Evolutionary conservation across 768 basidiomycete genomes (phyloP).

Genomic region (Trametes gibbosa): DNA sequence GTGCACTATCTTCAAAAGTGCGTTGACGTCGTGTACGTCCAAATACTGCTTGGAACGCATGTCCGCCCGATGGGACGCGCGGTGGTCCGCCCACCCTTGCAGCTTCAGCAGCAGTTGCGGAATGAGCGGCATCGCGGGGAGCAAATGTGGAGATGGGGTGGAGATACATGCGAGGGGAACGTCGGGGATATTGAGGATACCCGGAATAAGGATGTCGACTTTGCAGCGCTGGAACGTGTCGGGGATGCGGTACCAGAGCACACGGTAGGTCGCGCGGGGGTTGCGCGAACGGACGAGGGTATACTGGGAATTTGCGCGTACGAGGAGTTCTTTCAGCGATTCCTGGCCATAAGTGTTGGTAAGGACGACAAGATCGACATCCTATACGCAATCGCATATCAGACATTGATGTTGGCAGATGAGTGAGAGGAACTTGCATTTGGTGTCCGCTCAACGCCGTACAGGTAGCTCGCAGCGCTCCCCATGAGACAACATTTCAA

Average conservation of each 20-base stretch:
- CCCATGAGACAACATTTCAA: conserved; percentile 27
- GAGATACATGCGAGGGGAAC: conserved; percentile 19
- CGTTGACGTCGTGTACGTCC: conserved; percentile 41
- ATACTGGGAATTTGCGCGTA: conserved; percentile 32
- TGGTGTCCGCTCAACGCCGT: conserved; percentile 22
- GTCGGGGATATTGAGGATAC: conserved; percentile 27
- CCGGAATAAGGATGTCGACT: conserved; percentile 34
- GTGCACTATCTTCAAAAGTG: conserved; percentile 38
- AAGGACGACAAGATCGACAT: conserved; percentile 46
- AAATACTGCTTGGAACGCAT: conserved; percentile 37
- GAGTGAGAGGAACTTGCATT: conserved; percentile 10
- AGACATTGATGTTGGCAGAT: not conserved
- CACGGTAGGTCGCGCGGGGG: conserved; percentile 39
- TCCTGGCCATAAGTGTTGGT: conserved; percentile 34
- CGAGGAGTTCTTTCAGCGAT: conserved; percentile 40
- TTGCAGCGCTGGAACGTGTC: conserved; percentile 24
- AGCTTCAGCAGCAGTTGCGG: conserved; percentile 33
- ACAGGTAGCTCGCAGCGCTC: conserved; percentile 22
- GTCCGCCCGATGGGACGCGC: conserved; percentile 30
- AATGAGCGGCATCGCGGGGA: conserved; percentile 32
- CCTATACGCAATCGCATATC: conserved; percentile 30
- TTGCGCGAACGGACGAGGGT: conserved; percentile 38
- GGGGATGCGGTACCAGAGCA: conserved; percentile 36
- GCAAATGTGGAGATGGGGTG: not conserved
- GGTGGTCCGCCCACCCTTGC: conserved; percentile 34